These are phyloP conservation scores for Prunus persica DNA, from an alignment of 306 rosid species.

Conservation along the genomic window DNA sequence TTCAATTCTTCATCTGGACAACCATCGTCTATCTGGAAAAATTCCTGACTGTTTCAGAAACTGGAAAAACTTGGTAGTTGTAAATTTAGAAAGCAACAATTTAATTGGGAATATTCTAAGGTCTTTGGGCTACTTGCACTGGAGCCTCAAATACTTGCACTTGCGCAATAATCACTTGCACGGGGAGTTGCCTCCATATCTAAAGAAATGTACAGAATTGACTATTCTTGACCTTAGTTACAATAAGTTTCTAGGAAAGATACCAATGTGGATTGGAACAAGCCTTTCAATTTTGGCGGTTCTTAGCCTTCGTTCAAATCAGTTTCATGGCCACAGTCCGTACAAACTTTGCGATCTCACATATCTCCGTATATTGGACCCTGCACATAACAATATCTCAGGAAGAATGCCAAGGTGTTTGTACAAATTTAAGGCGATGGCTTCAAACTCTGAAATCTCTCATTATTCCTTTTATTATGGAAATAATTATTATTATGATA, in stretches of 20 bases:
- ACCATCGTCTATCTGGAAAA: conserved; percentile 9
- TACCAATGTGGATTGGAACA: conserved; percentile 11
- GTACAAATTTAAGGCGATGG: conserved; percentile 1
- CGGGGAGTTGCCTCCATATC: neutral
- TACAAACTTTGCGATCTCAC: neutral
- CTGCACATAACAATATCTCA: conserved; percentile 25
- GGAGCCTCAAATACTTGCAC: neutral
- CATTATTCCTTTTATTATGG: no score
- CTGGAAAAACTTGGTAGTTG: neutral
- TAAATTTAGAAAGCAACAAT: conserved; percentile 11
- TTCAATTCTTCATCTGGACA: neutral
- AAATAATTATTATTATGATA: no score
- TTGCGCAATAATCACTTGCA: conserved; percentile 11
- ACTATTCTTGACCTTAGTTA: neutral
- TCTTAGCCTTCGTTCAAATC: conserved; percentile 18
- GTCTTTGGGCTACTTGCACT: conserved; percentile 10
- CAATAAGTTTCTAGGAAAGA: conserved; percentile 10
- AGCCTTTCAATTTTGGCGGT: neutral
- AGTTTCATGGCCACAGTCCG: neutral
- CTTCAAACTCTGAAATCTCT: neutral
- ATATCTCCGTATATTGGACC: conserved; percentile 11
- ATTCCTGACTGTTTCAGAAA: conserved; percentile 22
- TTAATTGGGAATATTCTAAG: conserved; percentile 18
- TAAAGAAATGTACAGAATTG: neutral
- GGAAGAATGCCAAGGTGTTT: conserved; percentile 39